phyloP scores from a whole-genome alignment of 140 eudicot species.

The Anethum foeniculum region DNA sequence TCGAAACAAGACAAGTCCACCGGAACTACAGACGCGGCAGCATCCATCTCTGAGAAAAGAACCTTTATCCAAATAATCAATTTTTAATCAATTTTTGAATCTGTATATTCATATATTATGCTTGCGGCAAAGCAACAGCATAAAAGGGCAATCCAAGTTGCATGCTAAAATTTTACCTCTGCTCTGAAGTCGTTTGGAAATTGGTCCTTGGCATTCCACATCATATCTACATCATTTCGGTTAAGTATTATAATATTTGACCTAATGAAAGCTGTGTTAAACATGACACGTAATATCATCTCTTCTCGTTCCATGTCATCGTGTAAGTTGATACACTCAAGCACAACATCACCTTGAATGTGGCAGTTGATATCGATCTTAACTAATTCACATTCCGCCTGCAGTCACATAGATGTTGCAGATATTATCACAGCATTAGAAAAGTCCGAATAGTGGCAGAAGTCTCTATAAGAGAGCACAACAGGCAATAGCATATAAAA shows the following conservation, averaged over 20 bases:
- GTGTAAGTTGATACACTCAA: constrained; percentile 73
- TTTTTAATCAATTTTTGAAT: constrained; percentile 17
- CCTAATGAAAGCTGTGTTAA: constrained; percentile 84
- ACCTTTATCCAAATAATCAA: constrained; percentile 43
- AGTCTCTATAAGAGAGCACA: background rate
- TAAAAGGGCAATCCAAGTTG: background rate
- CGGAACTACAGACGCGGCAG: constrained; percentile 38
- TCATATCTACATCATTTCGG: constrained; percentile 71
- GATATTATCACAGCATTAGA: constrained; percentile 8
- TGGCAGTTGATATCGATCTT: constrained; percentile 81
- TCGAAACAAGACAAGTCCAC: constrained; percentile 39
- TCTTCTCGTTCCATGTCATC: constrained; percentile 68
- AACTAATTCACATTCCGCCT: constrained; percentile 81
- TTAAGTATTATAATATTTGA: constrained; percentile 83
- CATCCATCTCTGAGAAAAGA: constrained; percentile 72
- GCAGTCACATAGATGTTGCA: constrained; percentile 28
- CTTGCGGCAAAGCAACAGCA: constrained; percentile 8
- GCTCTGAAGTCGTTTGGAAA: constrained; percentile 74
- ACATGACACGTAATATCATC: constrained; percentile 84
- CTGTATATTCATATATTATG: background rate
- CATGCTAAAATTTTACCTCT: constrained; percentile 48
- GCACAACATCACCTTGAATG: constrained; percentile 88
- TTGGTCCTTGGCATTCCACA: constrained; percentile 68
- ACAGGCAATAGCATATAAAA: background rate
- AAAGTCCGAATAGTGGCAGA: background rate